Evolutionary conservation across 2,329 filamentous ascomycete species (phyloP).

Genomic region (Orbilia javanica): DNA sequence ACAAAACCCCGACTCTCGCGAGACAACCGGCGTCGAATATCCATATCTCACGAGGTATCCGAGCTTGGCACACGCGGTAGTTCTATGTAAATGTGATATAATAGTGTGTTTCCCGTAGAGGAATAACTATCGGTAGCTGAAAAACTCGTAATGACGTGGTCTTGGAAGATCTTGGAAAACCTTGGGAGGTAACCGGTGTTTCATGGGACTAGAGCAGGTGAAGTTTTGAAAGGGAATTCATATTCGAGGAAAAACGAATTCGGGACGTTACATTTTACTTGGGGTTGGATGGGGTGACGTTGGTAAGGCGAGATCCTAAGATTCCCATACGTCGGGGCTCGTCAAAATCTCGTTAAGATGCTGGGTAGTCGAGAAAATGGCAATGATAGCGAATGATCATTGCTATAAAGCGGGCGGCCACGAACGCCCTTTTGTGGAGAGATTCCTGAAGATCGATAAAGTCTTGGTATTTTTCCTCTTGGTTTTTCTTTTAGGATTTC

Average conservation of each 20-base stretch:
- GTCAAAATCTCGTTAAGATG: background rate
- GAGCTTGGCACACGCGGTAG: background rate
- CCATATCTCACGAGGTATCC: background rate
- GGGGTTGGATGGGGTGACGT: background rate
- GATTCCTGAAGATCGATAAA: conserved; percentile 12
- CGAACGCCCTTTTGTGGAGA: background rate
- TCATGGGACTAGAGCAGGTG: background rate
- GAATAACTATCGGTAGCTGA: background rate
- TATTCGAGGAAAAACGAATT: conserved; percentile 6
- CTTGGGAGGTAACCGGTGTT: background rate
- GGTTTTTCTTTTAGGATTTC: background rate
- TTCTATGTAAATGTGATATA: background rate
- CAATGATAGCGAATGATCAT: background rate
- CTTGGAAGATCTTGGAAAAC: conserved; percentile 3
- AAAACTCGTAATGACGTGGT: background rate
- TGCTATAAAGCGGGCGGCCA: conserved; percentile 3
- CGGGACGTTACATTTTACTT: background rate
- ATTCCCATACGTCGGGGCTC: too few species aligned
- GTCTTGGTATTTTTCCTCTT: background rate
- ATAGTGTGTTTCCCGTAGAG: background rate
- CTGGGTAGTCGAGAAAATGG: background rate
- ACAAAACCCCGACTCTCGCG: background rate
- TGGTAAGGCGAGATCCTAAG: background rate
- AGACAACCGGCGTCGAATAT: conserved; percentile 1
- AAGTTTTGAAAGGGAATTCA: conserved; percentile 11